Conservation (phyloP, 2,329 filamentous ascomycete species). For the Corinectria fuckeliana region DNA sequence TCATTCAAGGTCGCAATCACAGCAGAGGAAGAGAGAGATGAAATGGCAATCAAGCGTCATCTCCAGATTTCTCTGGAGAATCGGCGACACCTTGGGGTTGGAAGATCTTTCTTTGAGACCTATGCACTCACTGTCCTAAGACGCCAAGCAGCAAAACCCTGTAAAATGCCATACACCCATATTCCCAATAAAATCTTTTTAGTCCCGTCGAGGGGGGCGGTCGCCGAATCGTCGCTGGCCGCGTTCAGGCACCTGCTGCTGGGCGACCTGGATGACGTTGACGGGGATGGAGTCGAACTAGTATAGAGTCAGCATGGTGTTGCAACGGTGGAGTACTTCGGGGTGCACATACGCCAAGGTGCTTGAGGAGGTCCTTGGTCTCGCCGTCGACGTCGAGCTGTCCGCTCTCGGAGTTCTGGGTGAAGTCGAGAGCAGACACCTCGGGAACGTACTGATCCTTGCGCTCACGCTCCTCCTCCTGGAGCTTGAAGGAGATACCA, state of each 20-base stretch:
- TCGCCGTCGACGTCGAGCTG: slow-evolving; percentile 94
- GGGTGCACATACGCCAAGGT: slow-evolving; percentile 83
- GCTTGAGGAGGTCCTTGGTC: slow-evolving; percentile 99
- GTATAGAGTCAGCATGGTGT: slow-evolving; percentile 37
- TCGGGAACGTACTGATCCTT: slow-evolving; percentile 99
- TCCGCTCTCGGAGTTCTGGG: slow-evolving; percentile 90
- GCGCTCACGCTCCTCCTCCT: slow-evolving; percentile 99
- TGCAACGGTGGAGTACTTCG: background rate
- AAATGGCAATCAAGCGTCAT: slow-evolving; percentile 94
- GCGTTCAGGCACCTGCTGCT: slow-evolving; percentile 86
- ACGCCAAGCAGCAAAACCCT: slow-evolving; percentile 59
- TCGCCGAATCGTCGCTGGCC: slow-evolving; percentile 77
- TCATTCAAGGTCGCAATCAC: slow-evolving; percentile 39
- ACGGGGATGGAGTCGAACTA: slow-evolving; percentile 98
- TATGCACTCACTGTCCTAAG: slow-evolving; percentile 64
- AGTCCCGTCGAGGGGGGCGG: slow-evolving; percentile 54
- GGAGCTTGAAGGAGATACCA: slow-evolving; percentile 99
- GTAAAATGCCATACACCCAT: slow-evolving; percentile 54
- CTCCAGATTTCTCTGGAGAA: slow-evolving; percentile 65
- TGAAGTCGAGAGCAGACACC: slow-evolving; percentile 97
- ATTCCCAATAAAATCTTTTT: slow-evolving; percentile 44
- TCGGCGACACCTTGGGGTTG: slow-evolving; percentile 87
- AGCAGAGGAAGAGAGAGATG: slow-evolving; percentile 30
- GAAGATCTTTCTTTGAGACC: slow-evolving; percentile 67
- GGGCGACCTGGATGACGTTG: slow-evolving; percentile 90